Percentiles rank a stretch among this genome's conserved stretches.
phyloP scores from a whole-genome alignment of 2,329 filamentous ascomycete genomes.

The Colletotrichum sublineola region DNA sequence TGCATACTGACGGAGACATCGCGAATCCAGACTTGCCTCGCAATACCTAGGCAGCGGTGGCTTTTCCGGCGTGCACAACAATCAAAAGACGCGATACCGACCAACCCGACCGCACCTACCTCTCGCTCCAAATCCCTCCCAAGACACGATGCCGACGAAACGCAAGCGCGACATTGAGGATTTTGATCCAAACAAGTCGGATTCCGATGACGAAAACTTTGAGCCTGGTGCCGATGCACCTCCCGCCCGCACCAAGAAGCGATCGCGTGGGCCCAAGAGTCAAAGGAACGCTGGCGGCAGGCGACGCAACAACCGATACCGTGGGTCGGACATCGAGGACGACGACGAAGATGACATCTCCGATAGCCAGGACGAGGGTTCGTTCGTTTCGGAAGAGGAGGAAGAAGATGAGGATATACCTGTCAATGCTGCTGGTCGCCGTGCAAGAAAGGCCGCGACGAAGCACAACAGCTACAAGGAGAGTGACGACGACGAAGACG shows the following conservation, averaged over 20 bases:
- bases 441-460: slow-evolving; percentile 62
- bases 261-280: slow-evolving; percentile 48
- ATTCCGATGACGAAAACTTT: slow-evolving; percentile 76
- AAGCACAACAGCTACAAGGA: slow-evolving; percentile 63
- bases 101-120: slow-evolving; percentile 1
- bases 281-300: slow-evolving; percentile 56
- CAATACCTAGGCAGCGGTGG: slow-evolving; percentile 22
- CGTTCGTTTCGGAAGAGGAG: slow-evolving; percentile 60
- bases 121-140: neutral
- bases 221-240: slow-evolving; percentile 64
- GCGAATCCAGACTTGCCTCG: slow-evolving; percentile 1
- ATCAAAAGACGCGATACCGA: slow-evolving; percentile 25
- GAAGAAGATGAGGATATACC: slow-evolving; percentile 57
- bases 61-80: slow-evolving; percentile 24
- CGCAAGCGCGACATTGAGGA: slow-evolving; percentile 70
- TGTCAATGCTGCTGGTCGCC: slow-evolving; percentile 62
- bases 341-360: slow-evolving; percentile 67
- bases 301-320: slow-evolving; percentile 61
- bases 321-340: slow-evolving; percentile 73
- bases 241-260: slow-evolving; percentile 56
- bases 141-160: slow-evolving; percentile 60
- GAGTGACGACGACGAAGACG: slow-evolving; percentile 56
- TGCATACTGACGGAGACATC: slow-evolving; percentile 11
- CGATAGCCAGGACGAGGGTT: slow-evolving; percentile 66
- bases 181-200: slow-evolving; percentile 77